Base-by-base conservation (phyloP, 2,329 filamentous ascomycete genomes). In the Dichotomopilus funicola region DNA sequence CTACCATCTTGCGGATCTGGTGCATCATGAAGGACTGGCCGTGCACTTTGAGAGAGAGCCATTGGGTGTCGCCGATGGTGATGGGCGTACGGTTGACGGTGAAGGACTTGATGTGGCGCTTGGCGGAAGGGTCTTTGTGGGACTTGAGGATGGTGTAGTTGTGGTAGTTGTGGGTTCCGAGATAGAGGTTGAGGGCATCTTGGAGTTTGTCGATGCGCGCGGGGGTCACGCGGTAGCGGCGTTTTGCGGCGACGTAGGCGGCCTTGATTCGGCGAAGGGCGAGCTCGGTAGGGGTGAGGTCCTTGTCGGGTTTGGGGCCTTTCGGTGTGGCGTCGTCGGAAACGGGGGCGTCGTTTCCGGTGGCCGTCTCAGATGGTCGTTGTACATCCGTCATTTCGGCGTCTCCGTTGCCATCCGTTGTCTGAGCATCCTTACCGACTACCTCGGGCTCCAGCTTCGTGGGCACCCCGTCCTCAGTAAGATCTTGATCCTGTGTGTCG, bases 11-110 rank as follows among this genome's bases (percentile, higher is more conserved):
- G 66, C 94, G 87, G 71, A 99, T 99, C 75, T 99, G 94, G 72
- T 99, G 94, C 94, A 99, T 99, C 94, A 99, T 99, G 79, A 99
- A 99, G 67, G 87, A 92, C 72, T 99, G 94, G 0, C 94, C 94
- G 71, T 99, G 94, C 31, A 99, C 91, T 70, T 95, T 96, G 62
- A 97, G 78, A 44, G 88, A 94, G 4, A 99, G 78, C 94, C 94
- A 99, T 75, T 99, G 88, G 1, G 91, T 96, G 67, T 92, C 85
- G 70, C 89, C 83, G 71, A 95, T 95, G 67, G 91, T 83, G 66
- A 96, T 86, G 0, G 91, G 90, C 51, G 81, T 76, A 3, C 76
- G 74, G 69, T 90, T 87, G 56, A 90, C 86, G 40, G 86, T 77
- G 75, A 99, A 99, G 2, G 89, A 94, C 70, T 91, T 94, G 76